phyloP scores from a whole-genome alignment of 2,329 filamentous ascomycete species.

The Monilinia fructicola region DNA sequence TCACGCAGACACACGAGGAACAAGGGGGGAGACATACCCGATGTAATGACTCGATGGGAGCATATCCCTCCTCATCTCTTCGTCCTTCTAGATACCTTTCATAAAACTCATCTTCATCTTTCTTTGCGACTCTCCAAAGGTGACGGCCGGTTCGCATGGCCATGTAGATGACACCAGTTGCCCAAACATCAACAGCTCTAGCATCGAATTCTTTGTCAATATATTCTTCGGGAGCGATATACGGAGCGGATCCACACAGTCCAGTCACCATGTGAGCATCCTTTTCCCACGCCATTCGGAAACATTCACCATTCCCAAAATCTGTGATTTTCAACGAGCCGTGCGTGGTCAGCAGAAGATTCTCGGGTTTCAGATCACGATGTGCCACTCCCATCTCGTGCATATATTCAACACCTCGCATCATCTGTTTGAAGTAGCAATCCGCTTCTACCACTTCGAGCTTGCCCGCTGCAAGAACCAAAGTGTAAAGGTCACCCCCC shows the following conservation, averaged over 20 bases:
- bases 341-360: constrained; percentile 87
- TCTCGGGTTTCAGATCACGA: constrained; percentile 94
- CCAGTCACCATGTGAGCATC: constrained; percentile 98
- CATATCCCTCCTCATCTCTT: constrained; percentile 92
- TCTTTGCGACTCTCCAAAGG: constrained; percentile 94
- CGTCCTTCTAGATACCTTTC: constrained; percentile 89
- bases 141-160: constrained; percentile 96
- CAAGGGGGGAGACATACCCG: constrained; percentile 56
- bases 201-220: constrained; percentile 94
- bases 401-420: constrained; percentile 98
- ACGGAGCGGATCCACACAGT: constrained; percentile 92
- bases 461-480: constrained; percentile 87
- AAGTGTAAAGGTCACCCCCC: constrained; percentile 90
- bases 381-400: constrained; percentile 99
- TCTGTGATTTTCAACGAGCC: constrained; percentile 96
- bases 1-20: constrained; percentile 15
- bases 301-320: constrained; percentile 98
- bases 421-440: constrained; percentile 98
- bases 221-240: constrained; percentile 97
- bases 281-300: constrained; percentile 99
- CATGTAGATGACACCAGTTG: constrained; percentile 99
- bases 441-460: constrained; percentile 91
- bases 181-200: constrained; percentile 96
- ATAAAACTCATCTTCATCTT: constrained; percentile 97
- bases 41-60: constrained; percentile 91